Conservation (phyloP, 2,329 filamentous ascomycete species). For the Cercospora sojina region DNA sequence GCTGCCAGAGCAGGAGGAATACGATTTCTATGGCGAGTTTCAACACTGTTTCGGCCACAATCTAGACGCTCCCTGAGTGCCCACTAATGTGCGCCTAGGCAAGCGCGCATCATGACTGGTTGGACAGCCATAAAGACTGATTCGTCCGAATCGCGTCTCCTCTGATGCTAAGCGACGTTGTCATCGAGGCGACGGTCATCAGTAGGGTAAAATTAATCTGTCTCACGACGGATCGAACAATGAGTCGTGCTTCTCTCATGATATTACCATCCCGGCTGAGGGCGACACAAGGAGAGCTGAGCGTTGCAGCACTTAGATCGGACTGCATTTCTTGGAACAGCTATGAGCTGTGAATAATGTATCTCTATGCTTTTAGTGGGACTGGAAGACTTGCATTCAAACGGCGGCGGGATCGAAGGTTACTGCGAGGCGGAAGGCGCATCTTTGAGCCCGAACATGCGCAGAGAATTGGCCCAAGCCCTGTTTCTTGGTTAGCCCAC, state of each 20-base stretch:
- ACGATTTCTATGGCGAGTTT: constrained; percentile 1
- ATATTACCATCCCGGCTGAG: not conserved
- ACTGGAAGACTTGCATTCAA: not conserved
- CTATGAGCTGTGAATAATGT: not conserved
- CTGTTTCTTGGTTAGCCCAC: constrained; percentile 38
- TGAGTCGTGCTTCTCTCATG: no score
- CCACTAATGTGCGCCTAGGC: not conserved
- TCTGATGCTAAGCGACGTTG: no score
- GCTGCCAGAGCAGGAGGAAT: not conserved
- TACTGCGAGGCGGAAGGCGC: not conserved
- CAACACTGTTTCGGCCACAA: not conserved
- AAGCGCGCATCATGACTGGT: not conserved
- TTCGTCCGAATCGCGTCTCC: no score
- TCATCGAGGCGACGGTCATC: no score
- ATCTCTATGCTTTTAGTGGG: not conserved
- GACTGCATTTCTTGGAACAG: not conserved
- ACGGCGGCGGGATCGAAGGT: not conserved
- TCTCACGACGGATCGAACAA: no score
- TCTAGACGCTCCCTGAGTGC: not conserved
- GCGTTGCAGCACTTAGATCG: not conserved
- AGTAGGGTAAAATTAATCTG: no score
- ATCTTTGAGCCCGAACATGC: constrained; percentile 72
- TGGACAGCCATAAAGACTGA: no score
- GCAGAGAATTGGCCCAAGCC: constrained; percentile 77
- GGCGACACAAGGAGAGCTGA: not conserved